Base-by-base conservation (phyloP, 2,329 filamentous ascomycete species). In the Fusarium nurragi region DNA sequence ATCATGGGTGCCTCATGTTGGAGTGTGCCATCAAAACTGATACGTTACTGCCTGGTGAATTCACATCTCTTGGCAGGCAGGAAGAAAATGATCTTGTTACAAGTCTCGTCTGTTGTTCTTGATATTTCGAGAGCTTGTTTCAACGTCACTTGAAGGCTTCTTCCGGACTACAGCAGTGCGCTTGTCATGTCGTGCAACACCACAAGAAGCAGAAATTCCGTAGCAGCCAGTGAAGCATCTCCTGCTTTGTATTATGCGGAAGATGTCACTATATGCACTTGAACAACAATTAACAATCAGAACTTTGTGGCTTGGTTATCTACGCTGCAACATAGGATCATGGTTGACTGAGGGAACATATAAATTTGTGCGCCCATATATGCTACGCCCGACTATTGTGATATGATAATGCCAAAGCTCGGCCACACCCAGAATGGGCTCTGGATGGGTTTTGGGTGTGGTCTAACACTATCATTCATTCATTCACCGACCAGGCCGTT, bases 51-150 rank as follows among this genome's bases (percentile, higher is more conserved):
- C 60, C 45, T 55, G 45, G 40, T 39, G 36, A 19, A 14, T 54
- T 39, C 13, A 30, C 7, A 21, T 23, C n/a, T 47, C 32, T 40
- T 37, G 45, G 32, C 40, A 65, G 38, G 32, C 49, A 41, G 21
- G 30, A 52, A 48, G 30, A 46, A 43, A 39, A 38, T 26, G n/a
- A 14, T 37, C 21, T 34, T 53, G 18, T 2, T 28, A 6, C 19
- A 22, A 28, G 26, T n/a, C 14, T n/a, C 14, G 26, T 5, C 11
- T 38, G 4, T 38, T 44, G 25, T 55, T 41, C 6, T 22, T 14
- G 25, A 40, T 47, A 40, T 36, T 28, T 34, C 18, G 22, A 38
- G 47, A 69, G 67, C 54, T 70, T 70, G 67, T 55, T 70, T 56
- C 52, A 54, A 70, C 67, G 65, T 68, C 64, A 22, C 16, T 37